A percentile compares a stretch with the other conserved stretches of the same genome.
Evolutionary conservation across 768 basidiomycete genomes (phyloP).

Genomic region (Exsudoporus frostii): DNA sequence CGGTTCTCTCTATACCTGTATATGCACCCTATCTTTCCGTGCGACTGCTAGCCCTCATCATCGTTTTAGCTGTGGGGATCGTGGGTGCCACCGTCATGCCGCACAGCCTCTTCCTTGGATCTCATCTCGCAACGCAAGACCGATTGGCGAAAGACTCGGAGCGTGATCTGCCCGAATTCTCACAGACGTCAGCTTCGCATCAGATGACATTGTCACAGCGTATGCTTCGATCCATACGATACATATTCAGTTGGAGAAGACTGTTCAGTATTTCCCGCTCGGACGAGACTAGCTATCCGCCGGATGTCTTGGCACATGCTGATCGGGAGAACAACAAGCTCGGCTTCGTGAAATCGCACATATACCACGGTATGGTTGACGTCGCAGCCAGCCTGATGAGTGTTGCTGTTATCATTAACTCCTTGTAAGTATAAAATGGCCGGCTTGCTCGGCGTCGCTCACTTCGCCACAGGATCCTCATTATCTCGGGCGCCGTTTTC

Average conservation of each 20-base stretch:
- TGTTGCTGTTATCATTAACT: slow-evolving; percentile 86
- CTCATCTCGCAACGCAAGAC: slow-evolving; percentile 80
- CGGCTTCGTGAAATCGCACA: slow-evolving; percentile 56
- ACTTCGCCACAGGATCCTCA: slow-evolving; percentile 57
- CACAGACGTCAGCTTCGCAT: not conserved
- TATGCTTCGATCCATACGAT: slow-evolving; percentile 7
- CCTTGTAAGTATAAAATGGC: slow-evolving; percentile 47
- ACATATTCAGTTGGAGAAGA: slow-evolving; percentile 9
- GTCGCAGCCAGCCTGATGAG: slow-evolving; percentile 69
- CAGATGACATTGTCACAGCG: slow-evolving; percentile 24
- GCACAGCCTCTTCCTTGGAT: slow-evolving; percentile 88
- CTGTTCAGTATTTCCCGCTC: slow-evolving; percentile 25
- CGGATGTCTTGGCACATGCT: slow-evolving; percentile 41
- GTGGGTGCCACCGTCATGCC: slow-evolving; percentile 91
- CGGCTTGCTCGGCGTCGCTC: not conserved
- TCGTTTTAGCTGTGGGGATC: slow-evolving; percentile 58
- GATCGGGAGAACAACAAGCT: slow-evolving; percentile 57
- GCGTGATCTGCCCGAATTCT: slow-evolving; percentile 13
- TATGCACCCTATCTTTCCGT: slow-evolving; percentile 19
- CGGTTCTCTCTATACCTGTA: slow-evolving; percentile 65
- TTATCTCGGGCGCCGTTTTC: slow-evolving; percentile 81
- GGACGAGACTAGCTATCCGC: slow-evolving; percentile 19
- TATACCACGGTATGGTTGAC: slow-evolving; percentile 65
- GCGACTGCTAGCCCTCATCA: slow-evolving; percentile 9
- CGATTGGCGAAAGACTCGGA: slow-evolving; percentile 43